A percentile compares a stretch with the other conserved stretches of the same genome.
Evolutionary conservation across 495 filamentous ascomycete genomes (phyloP).

Genomic region (Penicillium paxilli): DNA sequence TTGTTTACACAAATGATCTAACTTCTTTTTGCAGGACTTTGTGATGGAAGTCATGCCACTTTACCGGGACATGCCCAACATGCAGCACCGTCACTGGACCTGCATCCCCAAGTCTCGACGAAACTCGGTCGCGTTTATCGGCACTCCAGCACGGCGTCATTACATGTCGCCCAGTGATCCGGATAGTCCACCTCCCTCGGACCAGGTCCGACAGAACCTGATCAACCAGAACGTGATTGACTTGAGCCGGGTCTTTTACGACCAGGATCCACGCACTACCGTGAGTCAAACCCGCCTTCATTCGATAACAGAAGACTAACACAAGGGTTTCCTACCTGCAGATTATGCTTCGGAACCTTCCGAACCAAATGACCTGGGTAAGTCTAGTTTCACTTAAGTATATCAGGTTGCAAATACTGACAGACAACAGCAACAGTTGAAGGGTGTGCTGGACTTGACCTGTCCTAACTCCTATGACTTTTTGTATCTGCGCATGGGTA

Average conservation of each 20-base stretch:
- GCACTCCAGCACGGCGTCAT: neutral
- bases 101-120: neutral
- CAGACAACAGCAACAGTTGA: slow-evolving; percentile 50
- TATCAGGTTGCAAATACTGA: neutral
- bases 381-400: slow-evolving; percentile 3
- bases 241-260: neutral
- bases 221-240: neutral
- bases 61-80: slow-evolving; percentile 21
- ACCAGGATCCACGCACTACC: slow-evolving; percentile 63
- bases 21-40: slow-evolving; percentile 19
- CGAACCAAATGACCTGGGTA: slow-evolving; percentile 83
- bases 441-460: slow-evolving; percentile 74
- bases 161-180: slow-evolving; percentile 7
- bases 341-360: slow-evolving; percentile 97
- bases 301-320: neutral
- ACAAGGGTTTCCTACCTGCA: slow-evolving; percentile 39
- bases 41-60: slow-evolving; percentile 28
- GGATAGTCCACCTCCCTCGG: neutral
- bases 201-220: neutral
- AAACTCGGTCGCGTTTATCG: neutral
- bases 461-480: slow-evolving; percentile 87
- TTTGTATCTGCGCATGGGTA: slow-evolving; percentile 88
- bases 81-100: neutral
- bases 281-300: slow-evolving; percentile 47
- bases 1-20: neutral